phyloP scores from a whole-genome alignment of 2,329 filamentous ascomycete species.

The Reticulascus tulasneorum region DNA sequence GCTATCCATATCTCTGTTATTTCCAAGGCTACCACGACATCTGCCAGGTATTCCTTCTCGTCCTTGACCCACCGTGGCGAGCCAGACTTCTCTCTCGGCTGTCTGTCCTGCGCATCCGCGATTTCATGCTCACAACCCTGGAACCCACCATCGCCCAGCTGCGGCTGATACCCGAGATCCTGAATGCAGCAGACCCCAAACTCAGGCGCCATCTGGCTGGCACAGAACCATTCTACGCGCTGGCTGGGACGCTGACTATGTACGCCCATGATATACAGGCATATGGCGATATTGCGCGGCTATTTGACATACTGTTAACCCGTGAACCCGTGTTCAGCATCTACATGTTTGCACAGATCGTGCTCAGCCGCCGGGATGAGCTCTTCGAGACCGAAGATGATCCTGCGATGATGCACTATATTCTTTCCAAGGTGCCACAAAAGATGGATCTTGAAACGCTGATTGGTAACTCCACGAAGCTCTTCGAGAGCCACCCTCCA shows the following conservation, averaged over 20 bases:
- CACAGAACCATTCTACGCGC: slow-evolving; percentile 84
- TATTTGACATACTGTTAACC: slow-evolving; percentile 90
- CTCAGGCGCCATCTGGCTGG: slow-evolving; percentile 72
- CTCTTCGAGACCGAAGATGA: slow-evolving; percentile 84
- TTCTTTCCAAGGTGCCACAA: slow-evolving; percentile 80
- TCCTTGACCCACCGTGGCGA: slow-evolving; percentile 62
- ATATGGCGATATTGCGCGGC: slow-evolving; percentile 80
- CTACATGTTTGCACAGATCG: slow-evolving; percentile 88
- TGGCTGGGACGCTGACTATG: slow-evolving; percentile 90
- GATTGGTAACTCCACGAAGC: slow-evolving; percentile 58
- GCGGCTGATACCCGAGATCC: slow-evolving; percentile 78
- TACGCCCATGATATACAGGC: slow-evolving; percentile 94
- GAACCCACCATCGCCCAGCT: slow-evolving; percentile 79
- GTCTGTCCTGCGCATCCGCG: slow-evolving; percentile 83
- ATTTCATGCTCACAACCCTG: slow-evolving; percentile 94
- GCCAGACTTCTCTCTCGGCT: slow-evolving; percentile 69
- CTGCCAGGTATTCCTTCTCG: slow-evolving; percentile 88
- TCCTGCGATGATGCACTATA: slow-evolving; percentile 86
- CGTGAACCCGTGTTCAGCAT: slow-evolving; percentile 82
- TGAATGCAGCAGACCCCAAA: slow-evolving; percentile 66
- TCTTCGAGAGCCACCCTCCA: slow-evolving; percentile 68
- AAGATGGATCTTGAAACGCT: slow-evolving; percentile 77
- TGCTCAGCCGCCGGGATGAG: slow-evolving; percentile 74
- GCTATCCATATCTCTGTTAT: slow-evolving; percentile 81
- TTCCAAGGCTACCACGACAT: slow-evolving; percentile 99